phyloP scores from a whole-genome alignment of 106 monocot species.

The Gastrodia elata region DNA sequence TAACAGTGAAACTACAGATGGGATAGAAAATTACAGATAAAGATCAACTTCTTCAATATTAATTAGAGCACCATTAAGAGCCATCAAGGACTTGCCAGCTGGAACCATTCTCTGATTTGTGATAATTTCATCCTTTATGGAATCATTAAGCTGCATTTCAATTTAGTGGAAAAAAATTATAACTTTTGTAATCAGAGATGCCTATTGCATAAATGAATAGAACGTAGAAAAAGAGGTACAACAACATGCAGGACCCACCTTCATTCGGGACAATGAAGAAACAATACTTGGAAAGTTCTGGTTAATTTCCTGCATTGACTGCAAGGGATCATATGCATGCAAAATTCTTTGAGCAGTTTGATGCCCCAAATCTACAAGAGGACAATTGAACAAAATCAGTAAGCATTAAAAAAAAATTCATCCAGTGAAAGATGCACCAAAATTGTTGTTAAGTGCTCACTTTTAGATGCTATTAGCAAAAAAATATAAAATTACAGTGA shows the following conservation, averaged over 20 bases:
- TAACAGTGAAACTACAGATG: not conserved
- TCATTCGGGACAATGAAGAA: constrained; percentile 89
- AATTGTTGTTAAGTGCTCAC: not conserved
- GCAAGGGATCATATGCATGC: constrained; percentile 89
- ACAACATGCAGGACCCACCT: constrained; percentile 30
- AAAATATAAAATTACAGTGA: not conserved
- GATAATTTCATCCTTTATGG: constrained; percentile 92
- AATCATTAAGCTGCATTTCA: constrained; percentile 54
- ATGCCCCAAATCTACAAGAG: constrained; percentile 73
- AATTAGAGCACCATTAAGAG: constrained; percentile 92
- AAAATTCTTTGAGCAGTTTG: constrained; percentile 90
- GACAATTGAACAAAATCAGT: constrained; percentile 4
- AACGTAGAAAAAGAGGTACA: not conserved
- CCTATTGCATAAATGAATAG: not conserved
- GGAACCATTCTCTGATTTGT: constrained; percentile 96
- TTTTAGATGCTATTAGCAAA: not conserved
- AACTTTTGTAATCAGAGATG: not conserved
- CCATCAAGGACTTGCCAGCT: constrained; percentile 94
- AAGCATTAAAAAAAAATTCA: not conserved
- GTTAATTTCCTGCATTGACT: constrained; percentile 93
- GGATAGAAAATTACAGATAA: constrained; percentile 53
- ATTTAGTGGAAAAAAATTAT: not conserved
- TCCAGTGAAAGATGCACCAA: not conserved
- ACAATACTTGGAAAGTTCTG: constrained; percentile 95
- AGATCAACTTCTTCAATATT: constrained; percentile 94